Percentiles rank a stretch among this genome's conserved stretches.
These are phyloP conservation scores for Phytopythium delawarense DNA, from an alignment of 352 stramenopile genomes.

Conservation along the genomic window DNA sequence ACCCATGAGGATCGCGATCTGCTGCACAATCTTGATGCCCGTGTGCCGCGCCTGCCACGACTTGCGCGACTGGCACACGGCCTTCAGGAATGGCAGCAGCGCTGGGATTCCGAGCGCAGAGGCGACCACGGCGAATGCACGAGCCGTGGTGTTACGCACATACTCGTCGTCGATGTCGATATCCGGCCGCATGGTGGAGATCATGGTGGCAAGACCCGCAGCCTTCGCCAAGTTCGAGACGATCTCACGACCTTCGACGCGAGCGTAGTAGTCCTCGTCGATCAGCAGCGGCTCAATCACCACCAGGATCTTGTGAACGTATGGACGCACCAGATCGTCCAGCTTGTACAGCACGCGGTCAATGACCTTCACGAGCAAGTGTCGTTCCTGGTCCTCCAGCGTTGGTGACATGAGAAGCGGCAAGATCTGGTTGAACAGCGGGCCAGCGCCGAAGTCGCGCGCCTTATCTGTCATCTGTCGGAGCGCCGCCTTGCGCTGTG, in stretches of 20 bases:
- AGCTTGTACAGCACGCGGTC: slow-evolving; percentile 99
- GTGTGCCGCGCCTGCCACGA: slow-evolving; percentile 99
- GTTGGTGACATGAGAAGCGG: slow-evolving; percentile 98
- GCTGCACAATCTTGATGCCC: slow-evolving; percentile 99
- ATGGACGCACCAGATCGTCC: slow-evolving; percentile 98
- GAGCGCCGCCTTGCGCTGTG: slow-evolving; percentile 95
- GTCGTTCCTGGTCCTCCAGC: slow-evolving; percentile 98
- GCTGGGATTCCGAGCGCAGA: slow-evolving; percentile 97
- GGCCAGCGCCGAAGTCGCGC: slow-evolving; percentile 93
- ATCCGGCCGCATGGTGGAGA: slow-evolving; percentile 98
- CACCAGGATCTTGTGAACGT: slow-evolving; percentile 98
- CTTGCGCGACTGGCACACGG: slow-evolving; percentile 97
- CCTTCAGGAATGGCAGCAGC: slow-evolving; percentile 98
- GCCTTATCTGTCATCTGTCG: slow-evolving; percentile 98
- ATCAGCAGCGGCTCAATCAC: slow-evolving; percentile 99
- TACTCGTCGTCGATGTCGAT: slow-evolving; percentile 99
- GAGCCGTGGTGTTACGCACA: slow-evolving; percentile 97
- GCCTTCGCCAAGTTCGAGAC: slow-evolving; percentile 99
- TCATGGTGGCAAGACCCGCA: slow-evolving; percentile 98
- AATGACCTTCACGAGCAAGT: slow-evolving; percentile 99
- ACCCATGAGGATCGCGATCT: slow-evolving; percentile 98
- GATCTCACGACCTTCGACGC: slow-evolving; percentile 98
- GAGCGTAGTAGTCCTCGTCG: slow-evolving; percentile 99
- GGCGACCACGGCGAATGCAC: slow-evolving; percentile 98
- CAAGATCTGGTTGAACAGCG: slow-evolving; percentile 99